A percentile compares a stretch with the other conserved stretches of the same genome.
Conservation (phyloP, 176 grass and related monocot species). For the Triticum urartu region DNA sequence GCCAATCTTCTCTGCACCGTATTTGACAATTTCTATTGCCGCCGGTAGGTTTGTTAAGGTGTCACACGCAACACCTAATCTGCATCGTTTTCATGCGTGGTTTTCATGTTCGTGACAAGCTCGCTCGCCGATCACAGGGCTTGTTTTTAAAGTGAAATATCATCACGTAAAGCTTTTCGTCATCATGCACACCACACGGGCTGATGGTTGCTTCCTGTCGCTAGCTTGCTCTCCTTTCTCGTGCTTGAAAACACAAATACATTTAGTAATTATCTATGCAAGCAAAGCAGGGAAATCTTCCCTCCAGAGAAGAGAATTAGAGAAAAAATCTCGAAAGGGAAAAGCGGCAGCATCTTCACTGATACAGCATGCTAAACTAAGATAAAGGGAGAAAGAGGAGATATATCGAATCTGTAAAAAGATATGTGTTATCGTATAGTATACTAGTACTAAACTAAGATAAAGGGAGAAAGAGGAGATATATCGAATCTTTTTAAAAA, state of each 20-base stretch:
- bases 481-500: too few species aligned
- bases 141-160: neutral
- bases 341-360: neutral
- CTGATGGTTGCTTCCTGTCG: neutral
- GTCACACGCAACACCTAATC: conserved; percentile 28
- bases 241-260: conserved; percentile 17
- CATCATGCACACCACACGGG: neutral
- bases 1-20: neutral
- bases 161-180: neutral
- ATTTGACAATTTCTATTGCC: neutral
- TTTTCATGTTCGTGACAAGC: neutral
- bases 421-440: neutral
- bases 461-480: too few species aligned
- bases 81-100: conserved; percentile 17
- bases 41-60: conserved; percentile 1
- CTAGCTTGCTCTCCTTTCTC: conserved; percentile 25
- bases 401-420: neutral
- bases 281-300: conserved; percentile 17
- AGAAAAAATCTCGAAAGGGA: neutral
- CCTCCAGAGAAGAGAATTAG: neutral
- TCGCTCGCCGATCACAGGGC: neutral
- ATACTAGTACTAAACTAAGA: too few species aligned
- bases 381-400: neutral
- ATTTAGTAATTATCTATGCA: neutral
- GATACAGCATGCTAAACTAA: neutral